Evolutionary conservation across 345 rosid genomes (phyloP).

Genomic region (Lepidium africanum): DNA sequence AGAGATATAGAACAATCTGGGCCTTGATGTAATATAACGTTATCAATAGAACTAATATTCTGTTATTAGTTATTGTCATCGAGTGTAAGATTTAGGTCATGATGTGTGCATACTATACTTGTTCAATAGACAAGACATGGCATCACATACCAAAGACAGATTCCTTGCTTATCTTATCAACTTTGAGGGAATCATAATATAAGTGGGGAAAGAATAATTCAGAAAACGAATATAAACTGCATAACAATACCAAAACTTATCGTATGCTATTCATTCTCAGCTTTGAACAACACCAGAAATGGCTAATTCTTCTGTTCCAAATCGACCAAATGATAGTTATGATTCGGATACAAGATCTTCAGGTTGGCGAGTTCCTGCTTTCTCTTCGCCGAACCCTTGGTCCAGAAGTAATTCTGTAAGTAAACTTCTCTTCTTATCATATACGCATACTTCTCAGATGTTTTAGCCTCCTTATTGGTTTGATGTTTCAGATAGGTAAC

Average conservation of each 20-base stretch:
- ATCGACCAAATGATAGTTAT: constrained; percentile 1
- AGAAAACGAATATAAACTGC: neutral
- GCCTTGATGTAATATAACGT: neutral
- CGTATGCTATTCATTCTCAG: neutral
- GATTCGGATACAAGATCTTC: neutral
- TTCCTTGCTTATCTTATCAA: constrained; percentile 24
- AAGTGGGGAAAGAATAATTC: constrained; percentile 27
- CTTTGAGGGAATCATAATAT: constrained; percentile 1
- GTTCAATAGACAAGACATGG: constrained; percentile 1
- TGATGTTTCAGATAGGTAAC: constrained; percentile 14
- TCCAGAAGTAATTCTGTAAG: constrained; percentile 12
- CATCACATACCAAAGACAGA: constrained; percentile 11
- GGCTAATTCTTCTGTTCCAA: neutral
- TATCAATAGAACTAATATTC: neutral
- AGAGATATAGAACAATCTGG: neutral
- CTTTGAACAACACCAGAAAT: constrained; percentile 19
- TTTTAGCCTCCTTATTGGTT: neutral
- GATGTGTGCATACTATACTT: constrained; percentile 10
- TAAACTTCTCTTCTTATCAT: neutral
- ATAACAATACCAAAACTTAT: neutral
- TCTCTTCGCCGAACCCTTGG: constrained; percentile 15
- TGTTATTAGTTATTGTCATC: constrained; percentile 5
- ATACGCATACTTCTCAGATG: neutral
- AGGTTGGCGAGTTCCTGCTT: constrained; percentile 25
- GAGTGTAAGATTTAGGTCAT: constrained; percentile 1